Evolutionary conservation across 176 grass and related monocot genomes (phyloP).

Genomic region (Olyra latifolia): DNA sequence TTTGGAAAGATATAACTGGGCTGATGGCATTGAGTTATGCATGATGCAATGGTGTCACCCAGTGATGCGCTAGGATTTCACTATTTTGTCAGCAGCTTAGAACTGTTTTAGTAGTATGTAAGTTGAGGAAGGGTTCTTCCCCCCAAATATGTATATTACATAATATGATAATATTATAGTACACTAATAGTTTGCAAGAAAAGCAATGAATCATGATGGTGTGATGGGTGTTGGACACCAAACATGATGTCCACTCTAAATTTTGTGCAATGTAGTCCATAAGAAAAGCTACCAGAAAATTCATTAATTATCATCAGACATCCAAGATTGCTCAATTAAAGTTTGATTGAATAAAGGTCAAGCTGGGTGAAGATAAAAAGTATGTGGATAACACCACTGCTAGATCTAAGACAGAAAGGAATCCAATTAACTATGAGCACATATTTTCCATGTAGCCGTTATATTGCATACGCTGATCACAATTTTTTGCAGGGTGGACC

Average conservation of each 20-base stretch:
- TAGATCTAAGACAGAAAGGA: neutral
- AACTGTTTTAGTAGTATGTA: neutral
- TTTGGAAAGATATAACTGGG: neutral
- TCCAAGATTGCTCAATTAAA: neutral
- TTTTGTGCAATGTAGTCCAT: neutral
- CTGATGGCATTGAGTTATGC: neutral
- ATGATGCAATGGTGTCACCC: neutral
- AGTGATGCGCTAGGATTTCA: neutral
- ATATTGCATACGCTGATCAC: neutral
- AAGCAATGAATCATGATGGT: neutral
- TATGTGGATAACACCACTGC: neutral
- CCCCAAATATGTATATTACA: neutral
- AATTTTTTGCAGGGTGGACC: neutral
- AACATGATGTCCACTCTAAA: neutral
- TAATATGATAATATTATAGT: too few species aligned
- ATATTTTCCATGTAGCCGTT: neutral
- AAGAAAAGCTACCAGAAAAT: neutral
- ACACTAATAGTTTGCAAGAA: too few species aligned
- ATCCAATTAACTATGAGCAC: neutral
- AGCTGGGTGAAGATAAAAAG: neutral
- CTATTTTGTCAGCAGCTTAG: neutral
- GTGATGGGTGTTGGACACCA: neutral
- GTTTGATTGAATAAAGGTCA: neutral
- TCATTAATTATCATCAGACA: neutral
- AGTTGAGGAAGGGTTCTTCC: neutral